A percentile compares a stretch with the other conserved stretches of the same genome.
Conservation (phyloP, 495 filamentous ascomycete genomes). For the Xylaria scruposa region DNA sequence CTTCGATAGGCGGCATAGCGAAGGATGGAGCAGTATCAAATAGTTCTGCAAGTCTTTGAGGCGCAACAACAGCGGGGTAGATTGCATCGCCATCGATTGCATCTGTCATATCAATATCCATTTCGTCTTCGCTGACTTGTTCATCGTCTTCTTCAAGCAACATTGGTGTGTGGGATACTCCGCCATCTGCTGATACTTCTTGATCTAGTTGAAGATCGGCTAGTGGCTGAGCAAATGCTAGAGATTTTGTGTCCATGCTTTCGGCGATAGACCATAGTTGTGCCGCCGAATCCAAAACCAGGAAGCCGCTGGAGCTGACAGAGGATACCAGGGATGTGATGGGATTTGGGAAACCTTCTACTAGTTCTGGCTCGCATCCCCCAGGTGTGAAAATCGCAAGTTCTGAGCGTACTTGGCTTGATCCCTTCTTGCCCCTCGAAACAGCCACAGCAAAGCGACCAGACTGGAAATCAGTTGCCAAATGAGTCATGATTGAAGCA, state of each 20-base stretch:
- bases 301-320: constrained; percentile 63
- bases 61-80: constrained; percentile 61
- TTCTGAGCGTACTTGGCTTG: constrained; percentile 47
- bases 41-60: constrained; percentile 71
- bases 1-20: constrained; percentile 76
- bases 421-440: constrained; percentile 41
- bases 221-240: constrained; percentile 56
- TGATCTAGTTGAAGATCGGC: constrained; percentile 54
- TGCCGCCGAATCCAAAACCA: constrained; percentile 64
- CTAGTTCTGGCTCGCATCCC: constrained; percentile 55
- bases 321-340: constrained; percentile 63
- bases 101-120: constrained; percentile 46
- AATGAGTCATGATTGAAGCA: constrained; percentile 54
- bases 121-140: constrained; percentile 50
- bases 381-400: constrained; percentile 64
- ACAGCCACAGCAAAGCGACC: constrained; percentile 65
- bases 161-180: constrained; percentile 21
- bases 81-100: constrained; percentile 47
- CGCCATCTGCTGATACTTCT: constrained; percentile 28
- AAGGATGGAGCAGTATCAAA: constrained; percentile 78
- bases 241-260: constrained; percentile 51
- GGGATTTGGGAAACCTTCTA: constrained; percentile 51
- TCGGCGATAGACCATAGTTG: constrained; percentile 62
- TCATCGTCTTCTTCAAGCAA: constrained; percentile 54
- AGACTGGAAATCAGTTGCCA: constrained; percentile 64